Percentiles rank a stretch among this genome's conserved stretches.
Conservation (phyloP, 2,329 filamentous ascomycete genomes). For the Paecilomyces fulvus region DNA sequence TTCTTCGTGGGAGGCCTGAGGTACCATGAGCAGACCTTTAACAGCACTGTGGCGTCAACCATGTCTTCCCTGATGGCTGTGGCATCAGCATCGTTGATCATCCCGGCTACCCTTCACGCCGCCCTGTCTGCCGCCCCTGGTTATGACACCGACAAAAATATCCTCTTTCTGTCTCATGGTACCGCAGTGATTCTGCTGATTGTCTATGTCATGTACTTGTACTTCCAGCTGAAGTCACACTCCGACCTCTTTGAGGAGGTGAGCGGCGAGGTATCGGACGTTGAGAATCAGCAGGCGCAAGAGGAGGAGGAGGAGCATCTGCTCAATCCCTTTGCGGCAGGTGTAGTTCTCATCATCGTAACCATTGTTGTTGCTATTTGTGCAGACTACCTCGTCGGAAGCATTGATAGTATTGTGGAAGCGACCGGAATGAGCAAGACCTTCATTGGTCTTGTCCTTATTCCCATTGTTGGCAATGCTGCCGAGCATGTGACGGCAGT, state of each 20-base stretch:
- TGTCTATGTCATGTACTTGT: constrained; percentile 68
- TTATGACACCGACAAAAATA: constrained; percentile 41
- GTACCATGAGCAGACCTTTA: constrained; percentile 58
- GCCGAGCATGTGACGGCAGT: constrained; percentile 76
- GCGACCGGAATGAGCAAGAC: constrained; percentile 66
- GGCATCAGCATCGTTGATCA: constrained; percentile 67
- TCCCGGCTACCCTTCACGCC: constrained; percentile 66
- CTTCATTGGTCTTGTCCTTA: constrained; percentile 70
- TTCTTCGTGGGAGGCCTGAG: constrained; percentile 66
- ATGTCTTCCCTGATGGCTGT: constrained; percentile 64
- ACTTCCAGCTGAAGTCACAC: constrained; percentile 71
- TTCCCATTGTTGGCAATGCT: constrained; percentile 72
- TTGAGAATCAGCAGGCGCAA: constrained; percentile 15
- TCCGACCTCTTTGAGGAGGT: constrained; percentile 58
- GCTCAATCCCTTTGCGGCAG: constrained; percentile 57
- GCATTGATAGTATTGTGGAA: constrained; percentile 64
- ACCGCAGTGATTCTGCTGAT: constrained; percentile 66
- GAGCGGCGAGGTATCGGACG: constrained; percentile 32
- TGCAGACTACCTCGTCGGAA: constrained; percentile 69
- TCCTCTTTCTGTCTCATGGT: constrained; percentile 64
- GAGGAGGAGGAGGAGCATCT: constrained; percentile 43
- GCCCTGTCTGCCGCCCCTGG: constrained; percentile 44
- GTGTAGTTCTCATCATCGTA: constrained; percentile 57
- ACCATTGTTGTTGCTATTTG: constrained; percentile 65
- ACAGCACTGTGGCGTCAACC: constrained; percentile 42